Conservation (phyloP, 768 basidiomycete genomes). For the Lactarius pseudohatsudake region DNA sequence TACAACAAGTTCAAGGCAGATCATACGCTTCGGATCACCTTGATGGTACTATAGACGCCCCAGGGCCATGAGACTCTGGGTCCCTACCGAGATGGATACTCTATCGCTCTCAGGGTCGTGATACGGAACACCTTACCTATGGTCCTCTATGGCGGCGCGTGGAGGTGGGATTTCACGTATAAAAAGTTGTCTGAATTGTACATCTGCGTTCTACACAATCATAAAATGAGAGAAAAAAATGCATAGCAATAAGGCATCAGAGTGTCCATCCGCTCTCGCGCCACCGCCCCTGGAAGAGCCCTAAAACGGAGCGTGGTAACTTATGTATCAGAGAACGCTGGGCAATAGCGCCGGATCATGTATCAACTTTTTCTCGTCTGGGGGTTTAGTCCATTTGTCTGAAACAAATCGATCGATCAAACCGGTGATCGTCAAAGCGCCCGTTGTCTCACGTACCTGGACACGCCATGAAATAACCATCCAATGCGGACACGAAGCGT, state of each 20-base stretch:
- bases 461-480: constrained; percentile 74
- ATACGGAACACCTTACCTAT: not conserved
- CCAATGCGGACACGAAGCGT: constrained; percentile 68
- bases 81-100: not conserved
- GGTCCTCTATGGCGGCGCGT: not conserved
- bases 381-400: constrained; percentile 44
- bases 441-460: constrained; percentile 49
- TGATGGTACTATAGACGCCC: no score
- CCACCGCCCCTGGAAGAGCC: not conserved
- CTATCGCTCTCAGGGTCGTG: not conserved
- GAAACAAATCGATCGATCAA: not conserved
- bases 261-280: not conserved
- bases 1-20: no score
- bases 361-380: constrained; percentile 35
- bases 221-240: constrained; percentile 4
- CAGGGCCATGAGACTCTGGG: not conserved
- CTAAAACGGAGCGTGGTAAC: not conserved
- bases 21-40: no score
- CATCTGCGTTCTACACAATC: not conserved
- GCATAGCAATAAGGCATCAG: not conserved
- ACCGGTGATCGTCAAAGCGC: not conserved
- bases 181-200: not conserved
- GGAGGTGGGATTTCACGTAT: not conserved
- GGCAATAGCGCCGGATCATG: constrained; percentile 35
- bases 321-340: constrained; percentile 35